Percentiles rank a stretch among this genome's conserved stretches.
phyloP scores from a whole-genome alignment of 768 basidiomycete genomes.

The Tremella fuciformis region DNA sequence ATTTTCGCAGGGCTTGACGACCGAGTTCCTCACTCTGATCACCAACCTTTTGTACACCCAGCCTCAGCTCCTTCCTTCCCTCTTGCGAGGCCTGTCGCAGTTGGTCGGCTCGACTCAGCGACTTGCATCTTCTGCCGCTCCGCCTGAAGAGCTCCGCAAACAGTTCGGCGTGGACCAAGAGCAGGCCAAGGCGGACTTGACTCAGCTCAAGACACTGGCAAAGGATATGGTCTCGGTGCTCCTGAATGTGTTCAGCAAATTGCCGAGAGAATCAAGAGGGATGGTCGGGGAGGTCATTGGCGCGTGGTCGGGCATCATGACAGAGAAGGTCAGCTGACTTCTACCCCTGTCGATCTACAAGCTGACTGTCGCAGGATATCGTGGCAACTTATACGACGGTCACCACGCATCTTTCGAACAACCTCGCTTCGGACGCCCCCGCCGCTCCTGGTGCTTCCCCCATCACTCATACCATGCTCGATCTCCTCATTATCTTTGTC shows the following conservation, averaged over 20 bases:
- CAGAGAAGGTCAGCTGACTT: conserved; percentile 59
- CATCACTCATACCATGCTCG: conserved; percentile 62
- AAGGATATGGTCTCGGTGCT: conserved; percentile 93
- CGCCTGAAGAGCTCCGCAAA: conserved; percentile 51
- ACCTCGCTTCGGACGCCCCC: conserved; percentile 32
- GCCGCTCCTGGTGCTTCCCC: conserved; percentile 45
- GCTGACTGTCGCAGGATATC: conserved; percentile 59
- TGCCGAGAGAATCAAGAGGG: conserved; percentile 68
- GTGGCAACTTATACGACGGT: conserved; percentile 79
- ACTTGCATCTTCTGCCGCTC: conserved; percentile 56
- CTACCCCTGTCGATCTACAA: not conserved
- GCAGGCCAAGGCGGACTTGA: conserved; percentile 66
- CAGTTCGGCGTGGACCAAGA: conserved; percentile 59
- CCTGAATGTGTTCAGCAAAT: conserved; percentile 92
- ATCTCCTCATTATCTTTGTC: conserved; percentile 79
- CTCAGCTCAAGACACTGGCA: conserved; percentile 68
- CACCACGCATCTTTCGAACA: conserved; percentile 54
- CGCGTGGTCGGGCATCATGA: conserved; percentile 79
- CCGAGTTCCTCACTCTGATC: conserved; percentile 79
- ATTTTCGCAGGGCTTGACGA: conserved; percentile 64
- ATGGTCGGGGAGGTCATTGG: conserved; percentile 83
- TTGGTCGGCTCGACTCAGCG: conserved; percentile 76
- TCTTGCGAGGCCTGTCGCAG: conserved; percentile 74
- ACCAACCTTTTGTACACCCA: conserved; percentile 91
- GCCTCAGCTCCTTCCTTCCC: conserved; percentile 72